A percentile compares a stretch with the other conserved stretches of the same genome.
Evolutionary conservation across 345 rosid species (phyloP).

Genomic region (Rhizophora apiculata): DNA sequence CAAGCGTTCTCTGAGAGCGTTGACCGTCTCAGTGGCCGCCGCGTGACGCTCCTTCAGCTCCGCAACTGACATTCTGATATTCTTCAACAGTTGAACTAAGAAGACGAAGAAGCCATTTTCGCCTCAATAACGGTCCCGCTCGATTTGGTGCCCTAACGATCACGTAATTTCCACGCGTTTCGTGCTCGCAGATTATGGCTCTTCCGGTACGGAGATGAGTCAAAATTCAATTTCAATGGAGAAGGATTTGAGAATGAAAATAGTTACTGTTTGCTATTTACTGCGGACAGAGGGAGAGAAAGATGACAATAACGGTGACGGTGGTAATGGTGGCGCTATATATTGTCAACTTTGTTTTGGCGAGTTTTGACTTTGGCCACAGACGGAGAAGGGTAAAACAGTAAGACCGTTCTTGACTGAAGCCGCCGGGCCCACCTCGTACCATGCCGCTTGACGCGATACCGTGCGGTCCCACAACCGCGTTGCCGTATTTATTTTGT

Average conservation of each 20-base stretch:
- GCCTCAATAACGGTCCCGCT: too few species aligned
- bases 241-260: too few species aligned
- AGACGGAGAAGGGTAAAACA: neutral
- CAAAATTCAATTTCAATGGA: too few species aligned
- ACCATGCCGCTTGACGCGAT: neutral
- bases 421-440: constrained; percentile 13
- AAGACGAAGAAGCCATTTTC: too few species aligned
- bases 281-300: too few species aligned
- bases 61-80: constrained; percentile 57
- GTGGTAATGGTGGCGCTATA: neutral
- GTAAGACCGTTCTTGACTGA: constrained; percentile 12
- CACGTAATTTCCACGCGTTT: too few species aligned
- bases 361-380: neutral
- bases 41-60: constrained; percentile 90
- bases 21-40: constrained; percentile 59
- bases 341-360: neutral
- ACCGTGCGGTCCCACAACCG: neutral
- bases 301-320: neutral
- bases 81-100: too few species aligned
- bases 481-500: neutral
- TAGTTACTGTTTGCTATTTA: too few species aligned
- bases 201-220: too few species aligned
- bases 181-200: too few species aligned
- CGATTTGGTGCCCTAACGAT: too few species aligned
- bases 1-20: constrained; percentile 62